Conservation (phyloP, 805 yeast genomes). For the Suhomyces faveliae region DNA sequence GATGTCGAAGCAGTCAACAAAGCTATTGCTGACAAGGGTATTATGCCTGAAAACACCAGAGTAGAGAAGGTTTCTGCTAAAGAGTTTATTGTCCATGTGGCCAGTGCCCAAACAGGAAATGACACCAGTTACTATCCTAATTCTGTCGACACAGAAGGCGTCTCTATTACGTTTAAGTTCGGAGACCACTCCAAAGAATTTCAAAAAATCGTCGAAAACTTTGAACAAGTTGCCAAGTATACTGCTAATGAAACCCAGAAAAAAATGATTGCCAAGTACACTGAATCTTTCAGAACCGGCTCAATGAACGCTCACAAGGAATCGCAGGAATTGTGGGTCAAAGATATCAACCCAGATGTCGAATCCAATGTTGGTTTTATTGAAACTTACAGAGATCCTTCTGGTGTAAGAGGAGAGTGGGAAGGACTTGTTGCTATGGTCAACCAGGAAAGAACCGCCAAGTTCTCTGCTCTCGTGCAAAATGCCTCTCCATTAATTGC, state of each 20-base stretch:
- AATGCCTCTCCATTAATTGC: slow-evolving; percentile 64
- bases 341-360: slow-evolving; percentile 72
- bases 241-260: slow-evolving; percentile 74
- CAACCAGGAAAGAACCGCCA: slow-evolving; percentile 80
- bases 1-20: slow-evolving; percentile 69
- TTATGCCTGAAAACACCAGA: slow-evolving; percentile 80
- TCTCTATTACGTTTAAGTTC: slow-evolving; percentile 52
- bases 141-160: slow-evolving; percentile 37
- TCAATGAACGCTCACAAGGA: slow-evolving; percentile 82
- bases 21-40: slow-evolving; percentile 58
- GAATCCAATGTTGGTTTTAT: slow-evolving; percentile 84
- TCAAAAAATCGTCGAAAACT: slow-evolving; percentile 51
- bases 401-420: slow-evolving; percentile 92
- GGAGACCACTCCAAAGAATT: slow-evolving; percentile 80
- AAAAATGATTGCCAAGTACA: slow-evolving; percentile 64
- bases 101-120: slow-evolving; percentile 57
- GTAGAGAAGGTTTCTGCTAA: slow-evolving; percentile 53
- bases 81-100: slow-evolving; percentile 61
- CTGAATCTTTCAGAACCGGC: slow-evolving; percentile 73
- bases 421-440: slow-evolving; percentile 90
- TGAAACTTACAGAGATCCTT: slow-evolving; percentile 90
- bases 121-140: slow-evolving; percentile 54
- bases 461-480: slow-evolving; percentile 67
- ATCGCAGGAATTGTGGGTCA: slow-evolving; percentile 85
- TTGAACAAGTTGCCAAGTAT: slow-evolving; percentile 54